phyloP scores from a whole-genome alignment of 1,284 basidiomycete genomes.

The Thelephora terrestris region DNA sequence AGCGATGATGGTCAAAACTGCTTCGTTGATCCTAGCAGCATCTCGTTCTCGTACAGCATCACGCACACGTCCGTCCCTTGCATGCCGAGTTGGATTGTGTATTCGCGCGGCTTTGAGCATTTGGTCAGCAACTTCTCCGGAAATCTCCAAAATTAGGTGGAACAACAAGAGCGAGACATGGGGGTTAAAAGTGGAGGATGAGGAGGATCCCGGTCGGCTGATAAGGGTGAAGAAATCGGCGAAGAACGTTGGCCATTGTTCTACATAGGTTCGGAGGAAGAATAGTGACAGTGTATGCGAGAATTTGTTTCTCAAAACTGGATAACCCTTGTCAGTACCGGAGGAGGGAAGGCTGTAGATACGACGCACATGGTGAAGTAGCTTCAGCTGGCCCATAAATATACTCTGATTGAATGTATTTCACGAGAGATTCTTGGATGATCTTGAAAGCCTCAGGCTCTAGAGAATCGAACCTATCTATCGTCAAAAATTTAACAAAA shows the following conservation, averaged over 20 bases:
- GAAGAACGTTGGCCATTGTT: conserved; percentile 79
- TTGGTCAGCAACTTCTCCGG: conserved; percentile 87
- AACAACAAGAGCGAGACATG: conserved; percentile 81
- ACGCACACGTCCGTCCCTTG: conserved; percentile 73
- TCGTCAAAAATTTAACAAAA: conserved; percentile 8
- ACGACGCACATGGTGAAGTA: conserved; percentile 55
- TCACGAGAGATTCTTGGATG: conserved; percentile 58
- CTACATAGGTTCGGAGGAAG: conserved; percentile 84
- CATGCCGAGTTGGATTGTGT: conserved; percentile 60
- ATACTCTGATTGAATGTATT: conserved; percentile 76
- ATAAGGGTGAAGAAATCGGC: conserved; percentile 69
- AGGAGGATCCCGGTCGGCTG: conserved; percentile 45
- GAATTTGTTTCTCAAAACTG: conserved; percentile 93
- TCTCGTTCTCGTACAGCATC: conserved; percentile 89
- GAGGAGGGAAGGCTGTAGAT: neutral
- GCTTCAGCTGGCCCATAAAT: conserved; percentile 67
- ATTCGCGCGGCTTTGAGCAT: conserved; percentile 77
- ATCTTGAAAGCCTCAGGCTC: conserved; percentile 60
- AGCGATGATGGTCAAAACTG: conserved; percentile 76
- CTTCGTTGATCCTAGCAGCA: conserved; percentile 80
- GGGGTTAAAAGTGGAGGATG: conserved; percentile 54
- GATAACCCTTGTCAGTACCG: neutral
- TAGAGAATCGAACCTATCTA: conserved; percentile 54
- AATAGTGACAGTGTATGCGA: conserved; percentile 94
- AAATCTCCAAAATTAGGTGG: conserved; percentile 83